These are phyloP conservation scores for Botrytis fragariae DNA, from an alignment of 2,329 filamentous ascomycete genomes.

Conservation along the genomic window DNA sequence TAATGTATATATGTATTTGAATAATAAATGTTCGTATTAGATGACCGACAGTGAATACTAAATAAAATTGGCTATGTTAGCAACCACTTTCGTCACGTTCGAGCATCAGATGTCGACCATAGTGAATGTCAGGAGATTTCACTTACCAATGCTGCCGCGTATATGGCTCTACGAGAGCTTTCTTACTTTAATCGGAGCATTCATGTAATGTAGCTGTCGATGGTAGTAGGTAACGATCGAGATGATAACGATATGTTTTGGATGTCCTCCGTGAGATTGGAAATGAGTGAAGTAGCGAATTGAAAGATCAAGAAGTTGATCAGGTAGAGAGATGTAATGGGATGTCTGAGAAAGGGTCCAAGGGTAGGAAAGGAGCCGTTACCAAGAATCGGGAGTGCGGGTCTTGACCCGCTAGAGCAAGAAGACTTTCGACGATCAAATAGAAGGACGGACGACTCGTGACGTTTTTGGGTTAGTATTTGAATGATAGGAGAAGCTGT, in stretches of 20 bases:
- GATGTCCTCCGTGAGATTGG: conserved; percentile 22
- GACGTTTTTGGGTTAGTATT: conserved; percentile 18
- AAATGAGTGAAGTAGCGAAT: conserved; percentile 26
- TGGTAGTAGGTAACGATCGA: conserved; percentile 21
- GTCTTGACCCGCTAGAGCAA: conserved; percentile 27
- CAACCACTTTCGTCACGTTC: background rate
- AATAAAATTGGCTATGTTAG: conserved; percentile 7
- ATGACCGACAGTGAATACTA: conserved; percentile 24
- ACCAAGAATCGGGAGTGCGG: conserved; percentile 36
- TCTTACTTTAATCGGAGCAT: conserved; percentile 36
- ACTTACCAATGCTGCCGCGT: conserved; percentile 23
- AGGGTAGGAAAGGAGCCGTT: conserved; percentile 23
- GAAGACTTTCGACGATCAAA: conserved; percentile 20
- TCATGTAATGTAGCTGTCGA: conserved; percentile 30
- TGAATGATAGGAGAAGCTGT: conserved; percentile 20
- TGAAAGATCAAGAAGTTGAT: conserved; percentile 22
- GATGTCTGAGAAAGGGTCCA: conserved; percentile 26
- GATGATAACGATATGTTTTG: conserved; percentile 22
- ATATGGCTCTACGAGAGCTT: conserved; percentile 38
- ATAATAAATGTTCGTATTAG: conserved; percentile 7
- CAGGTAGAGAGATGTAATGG: conserved; percentile 26
- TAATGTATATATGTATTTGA: conserved; percentile 12
- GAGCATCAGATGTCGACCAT: background rate
- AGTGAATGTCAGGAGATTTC: conserved; percentile 1
- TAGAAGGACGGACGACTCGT: conserved; percentile 15